Base-by-base conservation (phyloP, 2,329 filamentous ascomycete genomes). In the Colletotrichum sp. region DNA sequence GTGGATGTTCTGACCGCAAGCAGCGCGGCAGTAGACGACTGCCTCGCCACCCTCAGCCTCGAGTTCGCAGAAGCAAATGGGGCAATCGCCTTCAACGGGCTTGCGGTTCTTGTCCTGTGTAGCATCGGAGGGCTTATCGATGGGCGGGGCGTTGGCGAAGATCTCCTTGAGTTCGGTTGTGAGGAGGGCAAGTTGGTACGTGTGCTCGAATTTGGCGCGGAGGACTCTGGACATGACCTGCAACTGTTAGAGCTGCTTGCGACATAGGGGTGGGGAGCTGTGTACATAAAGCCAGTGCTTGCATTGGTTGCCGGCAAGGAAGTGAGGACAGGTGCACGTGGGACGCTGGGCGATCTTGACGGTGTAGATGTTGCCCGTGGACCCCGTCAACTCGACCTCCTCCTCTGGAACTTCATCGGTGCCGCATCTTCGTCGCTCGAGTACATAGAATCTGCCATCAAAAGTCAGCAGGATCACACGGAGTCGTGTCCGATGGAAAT, bases 331-430 rank as follows among this genome's bases (percentile, higher is more conserved):
- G 65, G 87, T 85, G 80, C 92, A 93, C 0, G 79, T 83, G 0
- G 91, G 90, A 22, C 86, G 79, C n/a, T 85, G 85, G 5, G 84
- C 84, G 68, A 94, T 88, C 39, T 83, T 83, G 36, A 94, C 88
- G 1, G 83, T 89, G 81, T 94, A 94, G 73, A 94, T 86, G 77
- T 94, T 94, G 19, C 92, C 92, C 2, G 91, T 94, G 12, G 90
- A 90, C 1, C 92, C 93, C 0, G 92, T 90, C 76, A 94, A 85
- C 73, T 91, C 86, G 64, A 94, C 85, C 1, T 82, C 84, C 80
- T 94, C 91, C 70, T 88, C 84, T 0, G 87, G 88, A 57, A 83
- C 86, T 2, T 83, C 76, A 3, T 77, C 71, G 0, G 82, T 84
- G 22, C 86, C 86, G 32, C 78, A 48, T 11, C 84, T 83, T 3